Conservation (phyloP, 805 yeast species). For the Peterozyma xylosa region DNA sequence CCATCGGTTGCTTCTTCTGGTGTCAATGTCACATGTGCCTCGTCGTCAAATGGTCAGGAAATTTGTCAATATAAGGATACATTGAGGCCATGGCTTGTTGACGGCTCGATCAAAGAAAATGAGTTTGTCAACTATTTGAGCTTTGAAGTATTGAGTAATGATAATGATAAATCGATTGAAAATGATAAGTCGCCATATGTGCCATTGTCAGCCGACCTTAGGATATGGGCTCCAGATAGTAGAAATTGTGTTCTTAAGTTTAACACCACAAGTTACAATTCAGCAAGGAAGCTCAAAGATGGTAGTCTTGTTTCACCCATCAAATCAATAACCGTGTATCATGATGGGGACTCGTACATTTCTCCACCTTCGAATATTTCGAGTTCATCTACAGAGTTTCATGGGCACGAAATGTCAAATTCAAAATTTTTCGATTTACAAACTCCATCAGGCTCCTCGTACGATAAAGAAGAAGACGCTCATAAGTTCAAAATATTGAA, state of each 20-base stretch:
- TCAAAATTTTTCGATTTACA: conserved; percentile 2
- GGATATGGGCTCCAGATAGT: conserved; percentile 50
- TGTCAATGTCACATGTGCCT: conserved; percentile 25
- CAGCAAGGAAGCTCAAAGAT: conserved; percentile 19
- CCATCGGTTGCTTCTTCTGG: conserved; percentile 29
- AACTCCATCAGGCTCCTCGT: conserved; percentile 39
- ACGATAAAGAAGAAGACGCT: conserved; percentile 21
- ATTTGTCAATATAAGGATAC: conserved; percentile 44
- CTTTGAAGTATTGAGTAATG: conserved; percentile 43
- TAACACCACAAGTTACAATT: conserved; percentile 36
- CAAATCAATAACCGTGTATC: conserved; percentile 48
- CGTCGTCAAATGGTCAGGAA: conserved; percentile 38
- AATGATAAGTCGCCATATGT: conserved; percentile 44
- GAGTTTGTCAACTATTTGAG: conserved; percentile 35
- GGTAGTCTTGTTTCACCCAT: conserved; percentile 47
- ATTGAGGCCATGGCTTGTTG: conserved; percentile 36
- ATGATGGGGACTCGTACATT: conserved; percentile 17
- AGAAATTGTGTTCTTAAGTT: conserved; percentile 60
- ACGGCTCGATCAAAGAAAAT: conserved; percentile 25
- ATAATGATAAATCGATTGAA: conserved; percentile 27
- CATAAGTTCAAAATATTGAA: conserved; percentile 40
- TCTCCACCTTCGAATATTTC: conserved; percentile 2
- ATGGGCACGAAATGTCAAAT: conserved; percentile 1
- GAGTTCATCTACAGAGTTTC: conserved; percentile 8
- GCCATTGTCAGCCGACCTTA: conserved; percentile 57